These are phyloP conservation scores for Cicer judaicum DNA, from an alignment of 306 rosid species.

Conservation along the genomic window DNA sequence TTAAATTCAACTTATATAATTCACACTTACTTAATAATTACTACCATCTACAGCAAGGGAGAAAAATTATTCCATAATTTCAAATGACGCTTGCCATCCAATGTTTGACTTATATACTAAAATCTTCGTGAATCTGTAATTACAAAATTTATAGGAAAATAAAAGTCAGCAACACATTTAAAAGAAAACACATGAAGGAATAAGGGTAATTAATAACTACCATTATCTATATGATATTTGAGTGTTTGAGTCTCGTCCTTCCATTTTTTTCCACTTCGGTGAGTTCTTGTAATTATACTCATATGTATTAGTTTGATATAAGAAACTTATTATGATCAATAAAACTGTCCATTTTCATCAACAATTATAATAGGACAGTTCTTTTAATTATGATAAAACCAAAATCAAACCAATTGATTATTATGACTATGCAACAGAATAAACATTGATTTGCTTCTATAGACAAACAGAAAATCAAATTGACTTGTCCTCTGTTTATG, in stretches of 20 bases:
- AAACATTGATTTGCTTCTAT: no score
- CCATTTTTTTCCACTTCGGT: slow-evolving; percentile 49
- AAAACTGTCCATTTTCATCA: slow-evolving; percentile 36
- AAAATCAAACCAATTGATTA: no score
- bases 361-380: no score
- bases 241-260: slow-evolving; percentile 68
- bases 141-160: background rate
- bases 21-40: slow-evolving; percentile 31
- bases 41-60: slow-evolving; percentile 70
- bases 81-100: slow-evolving; percentile 63
- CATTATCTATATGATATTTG: slow-evolving; percentile 58
- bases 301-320: slow-evolving; percentile 27
- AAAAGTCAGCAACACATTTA: background rate
- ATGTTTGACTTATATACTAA: slow-evolving; percentile 55
- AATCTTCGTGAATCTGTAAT: slow-evolving; percentile 67
- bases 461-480: no score
- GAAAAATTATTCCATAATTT: slow-evolving; percentile 56
- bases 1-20: background rate
- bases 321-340: slow-evolving; percentile 37
- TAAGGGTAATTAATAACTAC: slow-evolving; percentile 33
- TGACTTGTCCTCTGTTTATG: no score
- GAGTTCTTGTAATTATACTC: no score
- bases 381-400: no score
- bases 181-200: slow-evolving; percentile 7
- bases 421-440: no score